Evolutionary conservation across 2,329 filamentous ascomycete species (phyloP), one percentile per base, ranked within the genome.

Genomic region (Zalaria sp.): DNA sequence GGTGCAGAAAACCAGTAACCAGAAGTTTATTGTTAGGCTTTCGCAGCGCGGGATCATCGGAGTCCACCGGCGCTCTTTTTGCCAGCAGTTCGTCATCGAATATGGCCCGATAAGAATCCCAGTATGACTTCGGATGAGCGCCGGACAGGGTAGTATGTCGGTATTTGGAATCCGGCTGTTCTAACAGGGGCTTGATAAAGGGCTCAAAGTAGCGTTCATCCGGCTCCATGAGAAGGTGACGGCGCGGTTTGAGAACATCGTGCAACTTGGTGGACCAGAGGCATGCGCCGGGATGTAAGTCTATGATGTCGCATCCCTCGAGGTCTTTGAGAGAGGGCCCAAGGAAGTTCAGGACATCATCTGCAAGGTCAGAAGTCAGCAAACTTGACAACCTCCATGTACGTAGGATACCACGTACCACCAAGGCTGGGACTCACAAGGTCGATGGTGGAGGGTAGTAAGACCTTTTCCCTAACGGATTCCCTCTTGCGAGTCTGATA

Each of bases 161-260:
- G 53, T 66, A 70, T 29, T 44, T 63, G 4, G 66, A 67, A n/a
- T 49, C 53, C 3, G 57, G 57, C 29, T 55, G 45, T 0, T 63
- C 52, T 27, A 67, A 40, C 1, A 69, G 53, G 5, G 63, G 65
- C 25, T 60, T 53, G 25, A 94, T 73, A 46, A 80, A 76, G 0
- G 73, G 65, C 1, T 62, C 47, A 57, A 83, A 89, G 3, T 71
- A 52, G 0, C 67, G 60, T 2, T 62, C 58, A 29, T 83, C 73
- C 3, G 79, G 77, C 54, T 96, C 88, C 60, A 95, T 70, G 35
- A 98, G 68, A 36, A 95, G 65, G 64, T 98, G 91, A 4, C 75
- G 79, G 43, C 86, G 78, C 4, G 89, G 89, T 52, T 85, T 65
- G 5, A 98, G 67, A 37, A 73, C 64, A 0, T 84, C 69, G 56